These are phyloP conservation scores for Brassica juncea DNA, from an alignment of 345 rosid genomes.

Conservation along the genomic window DNA sequence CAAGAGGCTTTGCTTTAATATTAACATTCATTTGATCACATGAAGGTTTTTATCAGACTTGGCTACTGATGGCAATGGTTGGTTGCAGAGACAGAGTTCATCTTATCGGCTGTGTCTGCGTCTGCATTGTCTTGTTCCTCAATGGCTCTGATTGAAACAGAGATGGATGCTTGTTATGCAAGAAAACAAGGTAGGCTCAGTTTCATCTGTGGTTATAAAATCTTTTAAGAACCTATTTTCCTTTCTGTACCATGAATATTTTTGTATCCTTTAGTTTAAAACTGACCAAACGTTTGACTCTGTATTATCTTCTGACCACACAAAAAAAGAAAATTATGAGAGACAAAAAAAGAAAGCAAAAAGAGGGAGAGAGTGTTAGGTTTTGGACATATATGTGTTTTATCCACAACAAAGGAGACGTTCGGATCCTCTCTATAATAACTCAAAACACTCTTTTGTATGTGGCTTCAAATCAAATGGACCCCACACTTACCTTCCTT, in stretches of 20 bases:
- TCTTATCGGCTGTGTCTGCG: too few species aligned
- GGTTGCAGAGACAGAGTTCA: too few species aligned
- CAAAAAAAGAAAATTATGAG: neutral
- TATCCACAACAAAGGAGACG: slow-evolving; percentile 34
- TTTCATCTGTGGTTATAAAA: neutral
- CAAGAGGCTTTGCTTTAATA: too few species aligned
- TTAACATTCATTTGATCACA: too few species aligned
- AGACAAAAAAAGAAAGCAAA: neutral
- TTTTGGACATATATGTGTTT: slow-evolving; percentile 24
- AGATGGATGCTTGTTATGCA: neutral
- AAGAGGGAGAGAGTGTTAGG: neutral
- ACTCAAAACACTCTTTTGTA: neutral
- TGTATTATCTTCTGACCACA: neutral
- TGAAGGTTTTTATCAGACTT: too few species aligned
- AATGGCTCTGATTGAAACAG: neutral
- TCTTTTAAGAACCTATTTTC: neutral
- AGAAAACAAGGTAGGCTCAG: neutral
- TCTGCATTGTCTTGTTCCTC: too few species aligned
- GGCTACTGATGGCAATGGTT: too few species aligned
- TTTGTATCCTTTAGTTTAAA: neutral
- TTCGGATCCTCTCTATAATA: slow-evolving; percentile 17
- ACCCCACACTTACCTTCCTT: neutral
- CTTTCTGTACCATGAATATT: neutral
- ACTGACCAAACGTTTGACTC: neutral
- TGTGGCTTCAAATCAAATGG: neutral